A percentile compares a stretch with the other conserved stretches of the same genome.
phyloP scores from a whole-genome alignment of 73 alveolate genomes.

The Symbiodinium natans region DNA sequence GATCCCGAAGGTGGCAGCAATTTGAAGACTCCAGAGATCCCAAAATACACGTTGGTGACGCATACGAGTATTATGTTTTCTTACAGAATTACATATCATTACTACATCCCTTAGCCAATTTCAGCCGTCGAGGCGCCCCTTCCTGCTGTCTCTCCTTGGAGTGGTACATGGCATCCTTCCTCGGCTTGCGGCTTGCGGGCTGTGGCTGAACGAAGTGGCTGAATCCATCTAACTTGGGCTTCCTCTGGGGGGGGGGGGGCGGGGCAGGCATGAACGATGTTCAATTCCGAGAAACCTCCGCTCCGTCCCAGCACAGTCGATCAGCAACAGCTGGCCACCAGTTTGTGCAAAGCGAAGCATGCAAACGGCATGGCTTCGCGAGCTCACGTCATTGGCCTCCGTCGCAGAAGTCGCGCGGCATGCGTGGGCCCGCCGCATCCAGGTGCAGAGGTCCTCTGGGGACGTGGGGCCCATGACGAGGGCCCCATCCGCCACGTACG shows the following conservation, averaged over 20 bases:
- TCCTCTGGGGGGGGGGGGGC: too few species aligned
- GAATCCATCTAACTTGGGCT: too few species aligned
- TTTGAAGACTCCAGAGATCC: too few species aligned
- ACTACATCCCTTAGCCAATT: too few species aligned
- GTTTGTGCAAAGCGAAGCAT: background rate
- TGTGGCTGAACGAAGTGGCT: too few species aligned
- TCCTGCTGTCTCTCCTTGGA: conserved; percentile 80
- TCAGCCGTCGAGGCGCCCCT: conserved; percentile 14
- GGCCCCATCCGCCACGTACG: conserved; percentile 79
- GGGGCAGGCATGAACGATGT: too few species aligned
- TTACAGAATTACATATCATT: too few species aligned
- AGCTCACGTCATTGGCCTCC: conserved; percentile 89
- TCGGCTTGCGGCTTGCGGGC: background rate
- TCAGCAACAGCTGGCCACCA: conserved; percentile 67
- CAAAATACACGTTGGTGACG: too few species aligned
- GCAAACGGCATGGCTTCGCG: conserved; percentile 75
- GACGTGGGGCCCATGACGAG: conserved; percentile 17
- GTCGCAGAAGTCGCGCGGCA: conserved; percentile 92
- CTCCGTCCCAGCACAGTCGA: conserved; percentile 93
- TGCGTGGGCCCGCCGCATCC: conserved; percentile 94
- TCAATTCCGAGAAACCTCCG: conserved; percentile 23
- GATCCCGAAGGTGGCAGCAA: too few species aligned
- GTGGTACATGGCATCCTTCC: conserved; percentile 89
- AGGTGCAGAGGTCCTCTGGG: conserved; percentile 52
- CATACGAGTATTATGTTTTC: too few species aligned